Percentiles rank a stretch among this genome's conserved stretches.
These are phyloP conservation scores for Geosmithia putterillii DNA, from an alignment of 2,329 filamentous ascomycete genomes.

Conservation along the genomic window DNA sequence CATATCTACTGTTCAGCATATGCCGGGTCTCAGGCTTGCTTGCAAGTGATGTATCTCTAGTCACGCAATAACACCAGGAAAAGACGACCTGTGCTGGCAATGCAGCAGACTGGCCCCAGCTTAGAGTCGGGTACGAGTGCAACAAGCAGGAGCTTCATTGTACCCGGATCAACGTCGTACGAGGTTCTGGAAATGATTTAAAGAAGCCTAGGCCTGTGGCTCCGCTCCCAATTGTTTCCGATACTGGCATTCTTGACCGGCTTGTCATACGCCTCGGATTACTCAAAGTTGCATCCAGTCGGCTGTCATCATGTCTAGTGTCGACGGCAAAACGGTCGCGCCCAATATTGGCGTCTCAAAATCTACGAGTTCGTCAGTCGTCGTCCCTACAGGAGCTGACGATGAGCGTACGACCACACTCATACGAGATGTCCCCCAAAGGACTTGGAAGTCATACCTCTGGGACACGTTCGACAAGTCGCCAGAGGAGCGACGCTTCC, in stretches of 20 bases:
- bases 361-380: background rate
- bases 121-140: no score
- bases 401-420: slow-evolving; percentile 10
- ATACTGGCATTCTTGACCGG: no score
- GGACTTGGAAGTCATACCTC: slow-evolving; percentile 32
- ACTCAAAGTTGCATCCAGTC: background rate
- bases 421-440: slow-evolving; percentile 16
- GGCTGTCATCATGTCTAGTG: background rate
- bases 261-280: no score
- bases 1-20: background rate
- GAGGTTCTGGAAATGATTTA: no score
- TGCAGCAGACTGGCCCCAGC: no score
- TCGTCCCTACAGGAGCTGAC: background rate
- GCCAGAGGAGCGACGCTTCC: slow-evolving; percentile 23
- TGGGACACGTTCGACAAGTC: slow-evolving; percentile 35
- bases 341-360: background rate
- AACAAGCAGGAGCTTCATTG: no score
- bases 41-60: background rate
- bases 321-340: background rate
- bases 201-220: no score
- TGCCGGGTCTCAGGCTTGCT: no score
- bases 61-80: background rate
- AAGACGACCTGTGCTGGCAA: no score
- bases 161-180: no score
- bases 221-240: no score